phyloP scores from a whole-genome alignment of 805 yeast genomes.

The Candida sphagnicola region DNA sequence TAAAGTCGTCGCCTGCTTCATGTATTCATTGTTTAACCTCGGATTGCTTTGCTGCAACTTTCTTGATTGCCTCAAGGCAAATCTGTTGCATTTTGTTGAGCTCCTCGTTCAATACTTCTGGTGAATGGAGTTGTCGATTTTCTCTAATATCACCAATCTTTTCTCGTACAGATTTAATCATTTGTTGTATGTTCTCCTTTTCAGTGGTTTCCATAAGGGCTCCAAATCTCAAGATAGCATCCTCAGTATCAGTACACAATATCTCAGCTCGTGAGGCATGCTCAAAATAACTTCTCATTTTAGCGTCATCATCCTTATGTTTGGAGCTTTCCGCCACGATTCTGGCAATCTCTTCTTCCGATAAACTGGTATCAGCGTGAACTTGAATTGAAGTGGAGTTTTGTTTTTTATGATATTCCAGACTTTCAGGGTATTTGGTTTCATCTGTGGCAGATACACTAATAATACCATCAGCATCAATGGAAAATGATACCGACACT shows the following conservation, averaged over 20 bases:
- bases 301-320: constrained; percentile 57
- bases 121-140: constrained; percentile 27
- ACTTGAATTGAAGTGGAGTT: constrained; percentile 60
- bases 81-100: constrained; percentile 35
- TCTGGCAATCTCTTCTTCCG: constrained; percentile 62
- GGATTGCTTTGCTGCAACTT: constrained; percentile 34
- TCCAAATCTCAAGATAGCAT: constrained; percentile 72
- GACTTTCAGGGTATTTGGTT: constrained; percentile 35
- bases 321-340: constrained; percentile 65
- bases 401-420: constrained; percentile 39
- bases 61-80: constrained; percentile 36
- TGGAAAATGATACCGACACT: constrained; percentile 70
- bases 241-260: constrained; percentile 82
- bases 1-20: background rate
- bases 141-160: constrained; percentile 34
- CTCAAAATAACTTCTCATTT: constrained; percentile 58
- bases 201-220: constrained; percentile 47
- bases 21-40: background rate
- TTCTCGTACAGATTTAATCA: constrained; percentile 17
- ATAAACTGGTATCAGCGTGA: constrained; percentile 64
- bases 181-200: constrained; percentile 23
- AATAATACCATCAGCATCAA: constrained; percentile 76
- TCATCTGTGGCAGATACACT: constrained; percentile 57
- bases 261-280: constrained; percentile 77
- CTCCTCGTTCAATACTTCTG: constrained; percentile 26